phyloP scores from a whole-genome alignment of 2,329 filamentous ascomycete genomes.

The Aspergillus awamori region DNA sequence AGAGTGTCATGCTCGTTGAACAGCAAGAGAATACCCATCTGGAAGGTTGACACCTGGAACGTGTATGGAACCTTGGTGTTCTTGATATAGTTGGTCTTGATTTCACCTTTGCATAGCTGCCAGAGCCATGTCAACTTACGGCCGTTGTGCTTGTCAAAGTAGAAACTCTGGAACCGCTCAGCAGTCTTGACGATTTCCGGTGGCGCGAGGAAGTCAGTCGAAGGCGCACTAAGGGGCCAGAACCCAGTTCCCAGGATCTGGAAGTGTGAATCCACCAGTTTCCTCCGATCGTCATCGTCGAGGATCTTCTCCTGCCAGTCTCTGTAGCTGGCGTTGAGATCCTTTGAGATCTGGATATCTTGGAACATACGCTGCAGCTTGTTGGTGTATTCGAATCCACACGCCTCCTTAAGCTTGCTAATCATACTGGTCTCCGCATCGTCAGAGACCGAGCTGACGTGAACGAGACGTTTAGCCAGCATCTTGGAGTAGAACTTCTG shows the following conservation, averaged over 20 bases:
- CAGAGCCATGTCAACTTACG: conserved; percentile 97
- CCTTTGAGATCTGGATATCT: conserved; percentile 98
- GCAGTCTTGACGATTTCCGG: conserved; percentile 82
- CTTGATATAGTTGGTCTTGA: conserved; percentile 92
- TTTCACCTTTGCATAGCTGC: conserved; percentile 96
- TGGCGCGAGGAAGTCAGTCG: conserved; percentile 85
- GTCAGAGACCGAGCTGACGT: conserved; percentile 92
- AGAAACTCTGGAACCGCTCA: conserved; percentile 86
- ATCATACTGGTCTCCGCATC: conserved; percentile 99
- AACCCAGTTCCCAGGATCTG: conserved; percentile 94
- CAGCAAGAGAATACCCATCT: conserved; percentile 92
- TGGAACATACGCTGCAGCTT: conserved; percentile 99
- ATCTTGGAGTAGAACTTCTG: conserved; percentile 99
- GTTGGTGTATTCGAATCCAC: conserved; percentile 98
- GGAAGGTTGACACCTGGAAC: conserved; percentile 95
- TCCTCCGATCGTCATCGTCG: conserved; percentile 66
- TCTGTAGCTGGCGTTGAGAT: conserved; percentile 87
- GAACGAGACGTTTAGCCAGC: conserved; percentile 90
- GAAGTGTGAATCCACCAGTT: conserved; percentile 80
- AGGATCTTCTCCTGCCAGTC: conserved; percentile 72
- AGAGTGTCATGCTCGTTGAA: conserved; percentile 91
- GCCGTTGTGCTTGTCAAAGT: conserved; percentile 94
- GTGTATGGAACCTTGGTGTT: conserved; percentile 88
- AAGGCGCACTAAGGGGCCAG: conserved; percentile 88
- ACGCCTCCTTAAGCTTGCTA: conserved; percentile 96